Evolutionary conservation across 1,284 basidiomycete species (phyloP).

Genomic region (Rugosomyces carneus): DNA sequence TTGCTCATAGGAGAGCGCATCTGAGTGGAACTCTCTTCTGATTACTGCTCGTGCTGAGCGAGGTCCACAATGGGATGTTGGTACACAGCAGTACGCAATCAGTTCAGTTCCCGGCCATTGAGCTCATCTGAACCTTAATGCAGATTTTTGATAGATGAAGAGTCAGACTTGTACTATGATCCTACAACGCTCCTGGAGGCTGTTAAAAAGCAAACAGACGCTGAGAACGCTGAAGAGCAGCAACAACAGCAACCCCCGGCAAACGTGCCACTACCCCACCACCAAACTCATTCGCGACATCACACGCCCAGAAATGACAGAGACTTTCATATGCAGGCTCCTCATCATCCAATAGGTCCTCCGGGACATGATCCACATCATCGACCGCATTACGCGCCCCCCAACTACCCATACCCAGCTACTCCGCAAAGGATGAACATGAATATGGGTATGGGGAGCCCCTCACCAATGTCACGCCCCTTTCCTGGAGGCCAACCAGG

Average conservation of each 20-base stretch:
- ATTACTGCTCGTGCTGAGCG: conserved; percentile 70
- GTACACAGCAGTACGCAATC: conserved; percentile 64
- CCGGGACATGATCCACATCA: conserved; percentile 24
- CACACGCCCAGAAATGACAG: conserved; percentile 28
- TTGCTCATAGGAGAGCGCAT: conserved; percentile 61
- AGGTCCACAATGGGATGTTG: conserved; percentile 81
- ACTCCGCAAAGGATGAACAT: conserved; percentile 24
- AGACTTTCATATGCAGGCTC: conserved; percentile 22
- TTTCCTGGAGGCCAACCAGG: conserved; percentile 27
- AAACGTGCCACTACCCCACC: conserved; percentile 21
- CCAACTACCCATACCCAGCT: conserved; percentile 25
- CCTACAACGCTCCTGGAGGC: conserved; percentile 42
- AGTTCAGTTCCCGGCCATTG: conserved; percentile 1
- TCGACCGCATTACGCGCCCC: conserved; percentile 14
- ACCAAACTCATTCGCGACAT: conserved; percentile 25
- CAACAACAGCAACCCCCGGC: conserved; percentile 23
- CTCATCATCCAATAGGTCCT: conserved; percentile 26
- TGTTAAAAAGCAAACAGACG: conserved; percentile 35
- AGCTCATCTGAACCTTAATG: conserved; percentile 20
- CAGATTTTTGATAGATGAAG: conserved; percentile 62
- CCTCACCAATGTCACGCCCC: conserved; percentile 24
- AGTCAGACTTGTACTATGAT: conserved; percentile 63
- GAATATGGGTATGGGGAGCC: conserved; percentile 24
- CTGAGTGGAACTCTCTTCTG: conserved; percentile 78
- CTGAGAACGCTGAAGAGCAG: conserved; percentile 31